Evolutionary conservation across 2,329 filamentous ascomycete species (phyloP), one percentile per base, ranked within the genome.

Genomic region (Colletotrichum camelliae): DNA sequence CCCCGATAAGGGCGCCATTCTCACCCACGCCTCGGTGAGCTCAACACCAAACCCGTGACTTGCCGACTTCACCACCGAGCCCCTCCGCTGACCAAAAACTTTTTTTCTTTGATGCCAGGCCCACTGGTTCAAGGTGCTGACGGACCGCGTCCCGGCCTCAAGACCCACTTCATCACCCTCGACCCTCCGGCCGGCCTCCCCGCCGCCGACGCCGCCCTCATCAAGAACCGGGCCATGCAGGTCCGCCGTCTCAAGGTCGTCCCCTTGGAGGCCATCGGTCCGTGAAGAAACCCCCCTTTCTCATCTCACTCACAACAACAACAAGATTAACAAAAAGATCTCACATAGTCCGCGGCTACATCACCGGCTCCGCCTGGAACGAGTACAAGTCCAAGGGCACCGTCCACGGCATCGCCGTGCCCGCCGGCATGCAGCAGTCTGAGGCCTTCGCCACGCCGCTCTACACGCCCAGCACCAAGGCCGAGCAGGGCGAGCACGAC

Each of bases 391-490:
- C 90, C 78, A 88, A 86, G 24, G 94, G 94, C 68, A 97, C 95
- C 2, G 94, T 98, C 18, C 95, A 98, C 85, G 95, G 95, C 27
- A 93, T 96, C 79, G 82, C 89, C 18, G 88, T 95, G 78, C 91
- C 93, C 2, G 84, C 88, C 5, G 95, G 94, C 2, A 86, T 98
- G 77, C 85, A 89, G 81, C 93, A 94, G 83, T 95, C 92, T 80
- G 88, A 94, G 83, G 90, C 90, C 76, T 91, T 98, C 78, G 91
- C 92, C 60, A 85, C 86, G 29, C 91, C 94, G 10, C 89, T 96
- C 72, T 90, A 88, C 82, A 96, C 95, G 31, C 96, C 96, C 0
- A 94, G 91, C 80, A 98, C 96, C 15, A 98, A 98, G 88, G 96
- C 96, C 1, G 93, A 94, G 80, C 87, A 90, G 37, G 96, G 96